These are phyloP conservation scores for Vigna unguiculata DNA, from an alignment of 306 rosid species.

Conservation along the genomic window DNA sequence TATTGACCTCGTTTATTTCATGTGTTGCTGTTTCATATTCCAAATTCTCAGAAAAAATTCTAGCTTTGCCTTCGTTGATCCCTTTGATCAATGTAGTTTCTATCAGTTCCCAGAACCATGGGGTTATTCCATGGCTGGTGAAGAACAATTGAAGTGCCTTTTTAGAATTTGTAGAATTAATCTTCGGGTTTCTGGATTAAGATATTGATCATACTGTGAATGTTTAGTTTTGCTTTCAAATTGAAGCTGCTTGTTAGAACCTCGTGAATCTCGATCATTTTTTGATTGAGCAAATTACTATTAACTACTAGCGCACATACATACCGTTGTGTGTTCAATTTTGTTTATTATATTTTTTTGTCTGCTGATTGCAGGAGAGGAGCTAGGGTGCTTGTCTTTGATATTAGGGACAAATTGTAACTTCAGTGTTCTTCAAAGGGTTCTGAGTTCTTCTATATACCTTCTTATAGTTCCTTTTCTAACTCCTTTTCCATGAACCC, in stretches of 20 bases:
- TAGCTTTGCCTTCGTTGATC: not conserved
- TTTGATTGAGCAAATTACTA: not conserved
- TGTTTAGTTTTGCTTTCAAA: not conserved
- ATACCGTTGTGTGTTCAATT: not conserved
- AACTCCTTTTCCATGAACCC: conserved; percentile 39
- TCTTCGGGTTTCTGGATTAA: not conserved
- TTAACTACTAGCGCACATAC: not conserved
- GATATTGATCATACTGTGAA: not conserved
- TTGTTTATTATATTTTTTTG: not conserved
- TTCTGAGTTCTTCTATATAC: conserved; percentile 28
- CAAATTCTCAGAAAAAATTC: not conserved
- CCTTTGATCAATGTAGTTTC: not conserved
- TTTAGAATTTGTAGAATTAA: not conserved
- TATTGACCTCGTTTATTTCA: not conserved
- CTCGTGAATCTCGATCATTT: not conserved
- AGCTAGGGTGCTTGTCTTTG: conserved; percentile 17
- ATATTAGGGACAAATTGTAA: conserved; percentile 24
- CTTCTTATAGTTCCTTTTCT: not conserved
- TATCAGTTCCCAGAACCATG: not conserved
- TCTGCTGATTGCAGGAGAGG: conserved; percentile 1
- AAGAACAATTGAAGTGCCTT: not conserved
- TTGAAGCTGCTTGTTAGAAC: conserved; percentile 1
- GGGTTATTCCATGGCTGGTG: not conserved
- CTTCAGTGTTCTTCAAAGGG: conserved; percentile 31
- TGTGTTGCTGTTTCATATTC: not conserved